A percentile compares a stretch with the other conserved stretches of the same genome.
phyloP scores from a whole-genome alignment of 2,329 filamentous ascomycete genomes.

The Monilinia fructicola region DNA sequence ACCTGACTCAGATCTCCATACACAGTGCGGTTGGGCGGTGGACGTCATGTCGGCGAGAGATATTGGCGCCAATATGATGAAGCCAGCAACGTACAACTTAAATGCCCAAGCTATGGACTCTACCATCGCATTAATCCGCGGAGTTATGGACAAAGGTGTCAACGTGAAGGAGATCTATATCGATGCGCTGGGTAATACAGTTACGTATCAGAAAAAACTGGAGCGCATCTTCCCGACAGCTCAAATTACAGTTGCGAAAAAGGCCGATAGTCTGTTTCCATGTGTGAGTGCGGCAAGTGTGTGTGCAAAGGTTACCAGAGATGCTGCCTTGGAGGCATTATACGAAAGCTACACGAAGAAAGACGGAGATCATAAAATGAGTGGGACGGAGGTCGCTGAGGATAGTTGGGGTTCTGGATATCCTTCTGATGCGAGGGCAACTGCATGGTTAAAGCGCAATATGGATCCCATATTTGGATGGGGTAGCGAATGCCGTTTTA shows the following conservation, averaged over 20 bases:
- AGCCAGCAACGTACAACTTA: slow-evolving; percentile 70
- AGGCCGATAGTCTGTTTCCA: slow-evolving; percentile 89
- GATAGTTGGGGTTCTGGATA: slow-evolving; percentile 88
- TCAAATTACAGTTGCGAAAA: slow-evolving; percentile 77
- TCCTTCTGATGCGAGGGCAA: slow-evolving; percentile 80
- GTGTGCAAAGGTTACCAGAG: slow-evolving; percentile 92
- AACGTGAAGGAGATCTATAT: slow-evolving; percentile 90
- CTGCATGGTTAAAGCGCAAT: slow-evolving; percentile 76
- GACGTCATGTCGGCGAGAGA: slow-evolving; percentile 70
- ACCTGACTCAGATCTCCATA: slow-evolving; percentile 55
- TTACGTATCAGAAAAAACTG: slow-evolving; percentile 79
- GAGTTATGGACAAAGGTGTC: slow-evolving; percentile 73
- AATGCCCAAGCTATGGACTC: slow-evolving; percentile 96
- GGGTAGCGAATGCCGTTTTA: slow-evolving; percentile 90
- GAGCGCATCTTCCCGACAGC: slow-evolving; percentile 79
- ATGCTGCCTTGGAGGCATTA: slow-evolving; percentile 80
- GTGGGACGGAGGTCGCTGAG: slow-evolving; percentile 35
- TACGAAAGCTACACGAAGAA: slow-evolving; percentile 49
- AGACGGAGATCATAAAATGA: slow-evolving; percentile 33
- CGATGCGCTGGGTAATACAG: slow-evolving; percentile 86
- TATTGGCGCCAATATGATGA: slow-evolving; percentile 42
- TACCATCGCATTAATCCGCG: slow-evolving; percentile 77
- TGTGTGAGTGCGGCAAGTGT: slow-evolving; percentile 92
- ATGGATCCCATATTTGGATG: slow-evolving; percentile 96
- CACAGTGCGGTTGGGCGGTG: slow-evolving; percentile 79